Base-by-base conservation (phyloP, 352 stramenopile species). In the Phytophthora sp. region DNA sequence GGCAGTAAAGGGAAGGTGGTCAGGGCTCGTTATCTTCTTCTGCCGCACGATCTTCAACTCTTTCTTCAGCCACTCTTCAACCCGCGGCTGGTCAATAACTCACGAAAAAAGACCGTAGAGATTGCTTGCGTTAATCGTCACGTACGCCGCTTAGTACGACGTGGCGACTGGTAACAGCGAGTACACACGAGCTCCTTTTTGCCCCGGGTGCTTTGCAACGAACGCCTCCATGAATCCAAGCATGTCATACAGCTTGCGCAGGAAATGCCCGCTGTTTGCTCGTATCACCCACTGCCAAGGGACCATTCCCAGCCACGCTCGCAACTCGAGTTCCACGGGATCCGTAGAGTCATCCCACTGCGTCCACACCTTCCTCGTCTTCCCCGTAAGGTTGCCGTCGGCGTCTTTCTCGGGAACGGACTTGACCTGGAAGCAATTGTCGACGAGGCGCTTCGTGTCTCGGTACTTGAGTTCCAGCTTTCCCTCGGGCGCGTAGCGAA, bases 211-310 rank as follows among this genome's bases (percentile, higher is more conserved):
- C n/a, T n/a, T n/a, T n/a, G n/a, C n/a, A n/a, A n/a, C n/a, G n/a
- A n/a, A n/a, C n/a, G n/a, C n/a, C n/a, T n/a, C n/a, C n/a, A n/a
- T n/a, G n/a, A n/a, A n/a, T n/a, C n/a, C n/a, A n/a, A n/a, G n/a
- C n/a, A n/a, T n/a, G n/a, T n/a, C n/a, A n/a, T n/a, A n/a, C n/a
- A 51, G 24, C 15, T 33, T 51, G 23, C 24, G 44, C 5, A 51
- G 4, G 24, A 51, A 51, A 18, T 51, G 44, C 1, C 16, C 24
- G 15, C 23, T 35, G 24, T 51, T 51, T 15, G 2, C 44, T 33
- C 44, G 44, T 8, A 51, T 51, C 23, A 11, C 3, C 44, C 44
- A 51, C 44, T 51, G 44, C 44, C 44, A 51, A 21, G 44, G 44
- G 18, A 35, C 44, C 2, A 51, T 35, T 8, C n/a, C 11, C 44